Base-by-base conservation (phyloP, 2,329 filamentous ascomycete genomes). In the Teratosphaeria epicoccoides region DNA sequence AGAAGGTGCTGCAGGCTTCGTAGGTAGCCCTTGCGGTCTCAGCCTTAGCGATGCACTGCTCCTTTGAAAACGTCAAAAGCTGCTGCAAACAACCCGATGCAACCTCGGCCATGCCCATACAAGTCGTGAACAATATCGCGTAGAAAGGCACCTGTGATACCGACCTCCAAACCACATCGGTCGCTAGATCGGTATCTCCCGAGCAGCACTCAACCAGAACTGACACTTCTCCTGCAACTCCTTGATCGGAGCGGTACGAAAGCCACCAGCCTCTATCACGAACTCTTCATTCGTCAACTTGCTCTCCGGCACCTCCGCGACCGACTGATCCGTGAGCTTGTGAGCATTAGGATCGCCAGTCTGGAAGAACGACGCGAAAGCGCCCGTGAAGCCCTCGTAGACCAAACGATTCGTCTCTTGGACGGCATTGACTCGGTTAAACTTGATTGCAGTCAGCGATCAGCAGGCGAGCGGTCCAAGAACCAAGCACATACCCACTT, bases 331-430 rank as follows among this genome's bases (percentile, higher is more conserved):
- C 0, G 78, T 81, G 29, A 82, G 55, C 53, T 82, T 82, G 52
- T 77, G 70, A 11, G 70, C 66, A 58, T 83, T 82, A 0, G 80
- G 78, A 61, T 82, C 73, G 0, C 78, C 78, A 0, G 76, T 80
- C 61, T 78, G 72, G 52, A 83, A 76, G 63, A 82, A 83, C 23
- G 75, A 79, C 0, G 77, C 79, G 59, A 83, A 75, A 0, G 80
- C 79, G 4, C 81, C 80, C 1, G 75, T 64, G 54, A 75, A 83
- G 10, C 77, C 80, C 17, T 75, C 55, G 54, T 83, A 84, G 5
- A 77, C 76, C 5, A 50, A 24, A 12, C 17, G 26, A 14, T 29
- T 6, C 0, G 72, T 68, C 51, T 73, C 61, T 53, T 83, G 81
- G 2, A 78, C 64, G 0, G 70, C 50, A 52, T 78, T 78, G 58